Percentiles rank a stretch among this genome's conserved stretches.
Conservation (phyloP, 1,139 yeast species). For the Pneumocystis carinii region DNA sequence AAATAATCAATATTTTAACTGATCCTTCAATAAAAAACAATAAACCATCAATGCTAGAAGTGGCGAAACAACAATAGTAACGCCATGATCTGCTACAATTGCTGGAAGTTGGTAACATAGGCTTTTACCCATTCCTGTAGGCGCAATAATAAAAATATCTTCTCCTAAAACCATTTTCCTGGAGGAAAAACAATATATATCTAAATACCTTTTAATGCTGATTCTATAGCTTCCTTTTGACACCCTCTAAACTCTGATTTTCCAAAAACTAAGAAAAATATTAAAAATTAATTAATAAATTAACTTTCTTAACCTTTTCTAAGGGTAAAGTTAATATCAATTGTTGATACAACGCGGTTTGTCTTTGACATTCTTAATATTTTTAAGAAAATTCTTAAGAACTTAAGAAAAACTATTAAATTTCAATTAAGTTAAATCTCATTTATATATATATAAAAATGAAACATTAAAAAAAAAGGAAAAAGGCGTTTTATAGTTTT, state of each 20-base stretch:
- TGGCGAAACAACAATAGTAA: constrained; percentile 78
- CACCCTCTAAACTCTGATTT: constrained; percentile 41
- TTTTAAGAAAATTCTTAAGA: no score
- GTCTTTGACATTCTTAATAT: not conserved
- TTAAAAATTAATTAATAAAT: not conserved
- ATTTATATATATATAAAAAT: no score
- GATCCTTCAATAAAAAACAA: not conserved
- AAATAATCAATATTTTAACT: not conserved
- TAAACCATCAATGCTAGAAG: constrained; percentile 69
- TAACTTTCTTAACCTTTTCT: constrained; percentile 1
- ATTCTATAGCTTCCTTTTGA: constrained; percentile 59
- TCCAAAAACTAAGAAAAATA: constrained; percentile 15
- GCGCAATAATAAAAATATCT: constrained; percentile 77
- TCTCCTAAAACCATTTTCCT: constrained; percentile 23
- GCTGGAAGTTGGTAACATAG: constrained; percentile 82
- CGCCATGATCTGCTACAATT: constrained; percentile 39
- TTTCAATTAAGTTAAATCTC: no score
- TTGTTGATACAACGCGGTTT: not conserved
- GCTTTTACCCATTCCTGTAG: constrained; percentile 90
- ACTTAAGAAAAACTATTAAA: no score
- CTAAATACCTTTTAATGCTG: constrained; percentile 36
- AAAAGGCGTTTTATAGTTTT: no score
- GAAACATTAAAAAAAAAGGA: no score
- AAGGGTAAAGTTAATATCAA: constrained; percentile 14
- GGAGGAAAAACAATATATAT: no score